Evolutionary conservation across 2,329 filamentous ascomycete species (phyloP).

Genomic region (Xylariaceae sp.): DNA sequence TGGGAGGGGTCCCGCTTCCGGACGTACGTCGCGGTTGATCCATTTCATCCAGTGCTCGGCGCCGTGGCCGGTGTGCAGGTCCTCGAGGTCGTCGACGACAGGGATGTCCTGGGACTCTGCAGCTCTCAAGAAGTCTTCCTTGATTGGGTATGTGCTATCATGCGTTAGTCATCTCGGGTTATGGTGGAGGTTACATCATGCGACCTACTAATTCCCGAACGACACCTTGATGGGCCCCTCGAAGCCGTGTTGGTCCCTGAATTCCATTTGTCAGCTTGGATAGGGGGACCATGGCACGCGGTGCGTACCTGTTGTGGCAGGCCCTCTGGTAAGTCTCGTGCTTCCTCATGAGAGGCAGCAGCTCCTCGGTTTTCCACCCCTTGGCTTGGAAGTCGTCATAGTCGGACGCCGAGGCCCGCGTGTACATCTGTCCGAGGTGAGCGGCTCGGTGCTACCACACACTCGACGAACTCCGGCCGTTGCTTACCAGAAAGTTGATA

Average conservation of each 20-base stretch:
- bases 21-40: slow-evolving; percentile 60
- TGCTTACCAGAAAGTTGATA: slow-evolving; percentile 66
- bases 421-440: slow-evolving; percentile 53
- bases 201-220: slow-evolving; percentile 59
- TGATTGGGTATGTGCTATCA: slow-evolving; percentile 62
- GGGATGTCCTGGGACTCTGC: slow-evolving; percentile 67
- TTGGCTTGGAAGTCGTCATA: slow-evolving; percentile 75
- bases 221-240: slow-evolving; percentile 78
- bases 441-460: neutral
- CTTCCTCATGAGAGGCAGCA: slow-evolving; percentile 71
- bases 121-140: slow-evolving; percentile 70
- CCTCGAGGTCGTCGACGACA: slow-evolving; percentile 68
- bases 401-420: slow-evolving; percentile 61
- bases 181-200: neutral
- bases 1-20: too few relatives aligned
- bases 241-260: slow-evolving; percentile 65
- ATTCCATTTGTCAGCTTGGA: slow-evolving; percentile 6
- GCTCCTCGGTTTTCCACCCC: slow-evolving; percentile 71
- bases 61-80: slow-evolving; percentile 60
- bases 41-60: slow-evolving; percentile 81
- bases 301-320: slow-evolving; percentile 45
- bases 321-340: slow-evolving; percentile 70
- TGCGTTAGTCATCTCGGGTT: slow-evolving; percentile 6
- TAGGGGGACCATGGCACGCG: neutral
- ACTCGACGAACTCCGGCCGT: neutral